A percentile compares a stretch with the other conserved stretches of the same genome.
phyloP scores from a whole-genome alignment of 1,139 yeast genomes.

The Geotrichum histeridarum region DNA sequence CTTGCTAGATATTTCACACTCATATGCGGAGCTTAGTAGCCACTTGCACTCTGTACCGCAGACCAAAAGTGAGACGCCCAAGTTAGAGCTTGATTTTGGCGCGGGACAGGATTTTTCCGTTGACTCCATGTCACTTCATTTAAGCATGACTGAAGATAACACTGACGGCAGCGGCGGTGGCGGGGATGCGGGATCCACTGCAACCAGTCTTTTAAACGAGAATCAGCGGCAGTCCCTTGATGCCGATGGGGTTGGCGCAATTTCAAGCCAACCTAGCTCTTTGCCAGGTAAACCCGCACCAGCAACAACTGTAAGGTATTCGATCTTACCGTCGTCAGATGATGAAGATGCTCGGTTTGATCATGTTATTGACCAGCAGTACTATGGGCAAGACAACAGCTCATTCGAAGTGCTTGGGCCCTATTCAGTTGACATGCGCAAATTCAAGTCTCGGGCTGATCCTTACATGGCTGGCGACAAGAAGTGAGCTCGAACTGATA shows the following conservation, averaged over 20 bases:
- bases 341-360: conserved; percentile 6
- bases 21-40: too few relatives aligned
- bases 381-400: conserved; percentile 1
- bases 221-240: too few relatives aligned
- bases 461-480: neutral
- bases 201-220: too few relatives aligned
- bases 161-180: neutral
- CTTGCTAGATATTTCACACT: too few relatives aligned
- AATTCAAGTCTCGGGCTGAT: conserved; percentile 4
- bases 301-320: neutral
- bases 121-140: neutral
- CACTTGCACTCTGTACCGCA: too few relatives aligned
- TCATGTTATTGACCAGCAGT: conserved; percentile 3
- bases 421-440: conserved; percentile 2
- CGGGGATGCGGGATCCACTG: neutral
- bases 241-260: too few relatives aligned
- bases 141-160: neutral
- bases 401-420: conserved; percentile 10
- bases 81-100: neutral
- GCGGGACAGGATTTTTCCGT: neutral
- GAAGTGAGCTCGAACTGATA: too few relatives aligned
- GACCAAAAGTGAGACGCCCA: neutral
- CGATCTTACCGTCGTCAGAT: neutral
- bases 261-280: too few relatives aligned
- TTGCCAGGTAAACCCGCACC: too few relatives aligned